Percentiles rank a stretch among this genome's conserved stretches.
Conservation (phyloP, 2,329 filamentous ascomycete species). For the Colletotrichum spinosum region DNA sequence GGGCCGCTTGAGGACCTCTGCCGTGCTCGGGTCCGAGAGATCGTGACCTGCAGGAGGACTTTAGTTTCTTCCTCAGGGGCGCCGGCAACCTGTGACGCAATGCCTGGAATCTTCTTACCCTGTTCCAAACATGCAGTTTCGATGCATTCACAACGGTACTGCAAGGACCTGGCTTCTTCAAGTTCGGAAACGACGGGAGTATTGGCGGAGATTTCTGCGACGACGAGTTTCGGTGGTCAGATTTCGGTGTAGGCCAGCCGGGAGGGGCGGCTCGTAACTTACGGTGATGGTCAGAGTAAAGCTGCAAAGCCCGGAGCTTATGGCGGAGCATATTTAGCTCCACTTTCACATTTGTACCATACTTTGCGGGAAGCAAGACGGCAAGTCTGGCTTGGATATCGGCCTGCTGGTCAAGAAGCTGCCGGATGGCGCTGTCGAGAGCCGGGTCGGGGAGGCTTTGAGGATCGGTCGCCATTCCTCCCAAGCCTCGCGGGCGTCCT, state of each 20-base stretch:
- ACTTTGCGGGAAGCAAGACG: slow-evolving; percentile 59
- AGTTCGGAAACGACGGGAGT: slow-evolving; percentile 63
- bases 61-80: background rate
- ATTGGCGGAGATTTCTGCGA: slow-evolving; percentile 51
- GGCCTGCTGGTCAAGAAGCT: slow-evolving; percentile 64
- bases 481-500: slow-evolving; percentile 34
- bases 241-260: background rate
- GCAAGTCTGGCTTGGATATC: slow-evolving; percentile 64
- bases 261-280: slow-evolving; percentile 43
- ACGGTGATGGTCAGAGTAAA: slow-evolving; percentile 63
- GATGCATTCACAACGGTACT: slow-evolving; percentile 70
- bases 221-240: background rate
- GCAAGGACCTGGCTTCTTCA: slow-evolving; percentile 67
- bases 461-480: slow-evolving; percentile 40
- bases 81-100: too few species aligned
- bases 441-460: slow-evolving; percentile 47
- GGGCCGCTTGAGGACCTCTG: slow-evolving; percentile 52
- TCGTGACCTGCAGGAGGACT: slow-evolving; percentile 52
- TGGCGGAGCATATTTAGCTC: slow-evolving; percentile 68
- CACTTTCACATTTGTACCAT: slow-evolving; percentile 58
- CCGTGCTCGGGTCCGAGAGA: slow-evolving; percentile 53
- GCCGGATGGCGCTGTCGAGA: slow-evolving; percentile 57
- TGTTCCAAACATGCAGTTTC: slow-evolving; percentile 63
- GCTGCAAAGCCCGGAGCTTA: slow-evolving; percentile 63
- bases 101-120: slow-evolving; percentile 49